These are phyloP conservation scores for Aspergillus heteromorphus DNA, from an alignment of 495 filamentous ascomycete genomes.

Conservation along the genomic window DNA sequence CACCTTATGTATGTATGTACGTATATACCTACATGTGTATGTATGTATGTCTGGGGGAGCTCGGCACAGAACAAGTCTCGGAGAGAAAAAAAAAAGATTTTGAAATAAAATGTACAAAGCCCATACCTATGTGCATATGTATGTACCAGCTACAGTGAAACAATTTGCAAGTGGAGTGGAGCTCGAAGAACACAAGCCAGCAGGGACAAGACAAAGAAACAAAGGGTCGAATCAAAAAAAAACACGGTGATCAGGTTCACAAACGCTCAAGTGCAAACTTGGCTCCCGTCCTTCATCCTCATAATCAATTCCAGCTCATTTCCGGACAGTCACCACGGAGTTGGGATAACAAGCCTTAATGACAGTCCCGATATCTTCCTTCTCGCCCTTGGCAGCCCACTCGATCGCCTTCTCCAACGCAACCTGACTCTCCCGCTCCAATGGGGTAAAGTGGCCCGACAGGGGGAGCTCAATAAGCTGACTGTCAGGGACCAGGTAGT, in stretches of 20 bases:
- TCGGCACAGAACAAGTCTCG: background rate
- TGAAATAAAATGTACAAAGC: no score
- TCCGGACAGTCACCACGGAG: conserved; percentile 28
- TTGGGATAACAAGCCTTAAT: conserved; percentile 26
- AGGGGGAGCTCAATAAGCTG: conserved; percentile 37
- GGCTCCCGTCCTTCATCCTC: background rate
- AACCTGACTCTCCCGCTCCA: conserved; percentile 34
- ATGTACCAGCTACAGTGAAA: background rate
- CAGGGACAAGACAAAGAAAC: background rate
- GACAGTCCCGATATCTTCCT: conserved; percentile 28
- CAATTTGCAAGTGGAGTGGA: no score
- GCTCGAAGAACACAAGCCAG: background rate
- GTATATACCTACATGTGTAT: no score
- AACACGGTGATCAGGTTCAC: background rate
- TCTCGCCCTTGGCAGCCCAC: conserved; percentile 35
- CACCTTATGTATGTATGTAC: background rate
- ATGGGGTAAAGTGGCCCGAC: conserved; percentile 39
- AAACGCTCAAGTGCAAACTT: background rate
- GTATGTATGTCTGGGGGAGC: no score
- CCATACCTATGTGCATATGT: background rate
- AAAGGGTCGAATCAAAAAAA: no score
- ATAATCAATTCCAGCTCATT: conserved; percentile 14
- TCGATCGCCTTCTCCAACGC: conserved; percentile 30
- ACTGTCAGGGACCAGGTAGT: conserved; percentile 34
- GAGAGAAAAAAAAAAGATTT: background rate